Evolutionary conservation across 208 protist genomes (phyloP), one percentile per base, ranked within the genome.

Genomic region (Trypanosoma mega): DNA sequence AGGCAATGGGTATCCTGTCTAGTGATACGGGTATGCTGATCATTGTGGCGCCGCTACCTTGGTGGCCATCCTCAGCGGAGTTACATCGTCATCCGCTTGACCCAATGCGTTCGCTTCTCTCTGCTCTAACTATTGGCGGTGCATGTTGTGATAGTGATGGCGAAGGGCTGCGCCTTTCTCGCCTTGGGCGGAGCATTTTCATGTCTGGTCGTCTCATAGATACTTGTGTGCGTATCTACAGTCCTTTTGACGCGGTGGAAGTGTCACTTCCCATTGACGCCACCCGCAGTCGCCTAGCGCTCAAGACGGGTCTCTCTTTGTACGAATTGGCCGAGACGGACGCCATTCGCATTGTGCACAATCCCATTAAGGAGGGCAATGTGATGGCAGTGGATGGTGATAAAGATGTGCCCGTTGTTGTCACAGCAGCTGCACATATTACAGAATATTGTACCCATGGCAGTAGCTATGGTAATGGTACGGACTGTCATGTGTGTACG

Each of bases 61-160:
- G 87, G 87, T 94, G 87, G 87, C 87, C 87, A 3, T 26, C 76
- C 24, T 43, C 85, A 1, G 59, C 44, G 1, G 41, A 74, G 6
- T 54, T 91, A 14, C 58, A 67, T 12, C 53, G 54, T 14, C 70
- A 89, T 55, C 80, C 87, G 1, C 37, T 91, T 12, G 27, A 76
- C 41, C 21, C 66, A 0, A 12, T n/a, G 9, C 73, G 66, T 18
- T 74, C 66, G 5, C 86, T 93, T 54, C 60, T 72, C 26, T 74
- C 80, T 6, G 66, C 78, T 36, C 53, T 86, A 20, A 65, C 82
- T 11, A 63, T 46, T 18, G 33, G 57, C 37, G 49, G 76, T 68
- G 49, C 64, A 56, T 26, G 74, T 46, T 21, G 47, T 54, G 1
- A 24, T 59, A 41, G 53, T 41, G 2, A 30, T 56, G 21, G 47